A percentile compares a stretch with the other conserved stretches of the same genome.
Conservation (phyloP, 441 rosid genomes). For the Syzygium syzygioides region DNA sequence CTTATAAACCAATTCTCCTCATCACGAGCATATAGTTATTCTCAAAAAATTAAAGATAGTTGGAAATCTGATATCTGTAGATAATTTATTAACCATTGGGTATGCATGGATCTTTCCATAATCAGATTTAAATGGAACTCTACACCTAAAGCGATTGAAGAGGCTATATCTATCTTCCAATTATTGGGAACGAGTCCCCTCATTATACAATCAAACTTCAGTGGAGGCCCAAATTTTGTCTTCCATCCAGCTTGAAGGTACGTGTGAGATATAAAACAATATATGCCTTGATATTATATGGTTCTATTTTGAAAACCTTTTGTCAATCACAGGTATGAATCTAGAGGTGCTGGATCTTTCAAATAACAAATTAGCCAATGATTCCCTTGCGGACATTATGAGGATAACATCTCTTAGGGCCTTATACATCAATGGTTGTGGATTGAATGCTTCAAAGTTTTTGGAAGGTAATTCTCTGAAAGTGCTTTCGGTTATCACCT, state of each 20-base stretch:
- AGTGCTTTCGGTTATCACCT: neutral
- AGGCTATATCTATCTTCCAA: rapidly evolving
- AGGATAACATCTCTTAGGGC: neutral
- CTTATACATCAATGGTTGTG: rapidly evolving
- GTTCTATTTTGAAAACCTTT: neutral
- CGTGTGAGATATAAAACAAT: neutral
- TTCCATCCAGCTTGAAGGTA: neutral
- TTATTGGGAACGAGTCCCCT: rapidly evolving
- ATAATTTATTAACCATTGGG: neutral
- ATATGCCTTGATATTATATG: neutral
- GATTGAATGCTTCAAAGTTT: rapidly evolving
- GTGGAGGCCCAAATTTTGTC: neutral
- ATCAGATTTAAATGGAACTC: neutral
- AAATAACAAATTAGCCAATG: rapidly evolving
- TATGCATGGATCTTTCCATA: neutral
- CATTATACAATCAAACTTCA: neutral
- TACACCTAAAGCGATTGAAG: neutral
- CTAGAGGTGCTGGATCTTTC: rapidly evolving
- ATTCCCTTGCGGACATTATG: rapidly evolving
- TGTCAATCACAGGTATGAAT: neutral
- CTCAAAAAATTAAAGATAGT: neutral
- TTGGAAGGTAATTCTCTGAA: neutral
- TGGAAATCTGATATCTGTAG: neutral
- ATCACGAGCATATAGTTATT: rapidly evolving
- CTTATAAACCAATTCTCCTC: neutral